Base-by-base conservation (phyloP, 306 rosid genomes). In the Quercus aquifolioides region DNA sequence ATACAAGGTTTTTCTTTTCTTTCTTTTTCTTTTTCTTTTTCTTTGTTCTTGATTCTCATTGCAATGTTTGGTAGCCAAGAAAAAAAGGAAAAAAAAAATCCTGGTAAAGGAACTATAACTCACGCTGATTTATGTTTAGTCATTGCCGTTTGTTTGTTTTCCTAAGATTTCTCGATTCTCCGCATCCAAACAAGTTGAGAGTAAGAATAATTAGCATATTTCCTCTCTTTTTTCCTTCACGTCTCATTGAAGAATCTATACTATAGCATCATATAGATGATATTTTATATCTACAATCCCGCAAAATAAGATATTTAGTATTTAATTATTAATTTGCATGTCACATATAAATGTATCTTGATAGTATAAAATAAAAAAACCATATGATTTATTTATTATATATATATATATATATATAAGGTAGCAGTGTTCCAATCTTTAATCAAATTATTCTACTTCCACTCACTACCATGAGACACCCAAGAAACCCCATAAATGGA, bases 1-100 rank as follows among this genome's bases (percentile, higher is more conserved):
- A 5, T 62, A 71, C 56, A 76, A 85, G 85, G 88, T 75, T 17
- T 2, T 1, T 68, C 38, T 23, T 46, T 46, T 60, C 54, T 52
- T 6, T 25, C 1, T 79, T 46, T 1, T 72, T 30, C 1, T 79
- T 46, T 1, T 72, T 30, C 0, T 71, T 31, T 18, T 13, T 13
- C 19, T 18, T n/a, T 7, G 26, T 56, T 7, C 26, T 28, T 25
- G 31, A 30, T 56, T 30, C 54, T 33, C 28, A 55, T 7, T 17
- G n/a, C 33, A 5, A 10, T 55, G 73, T 26, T 7, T 23, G 60
- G 20, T 26, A 18, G 25, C 70, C 43, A 20, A 64, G 38, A 64
- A 41, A 41, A 38, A 38, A 8, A 20, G 30, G 38, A 64, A 41
- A 41, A 38, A 38, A 8, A 8, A 30, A 31, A 64, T 30, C 3